Base-by-base conservation (phyloP, 2,329 filamentous ascomycete species). In the Plectosphaerella sp. region DNA sequence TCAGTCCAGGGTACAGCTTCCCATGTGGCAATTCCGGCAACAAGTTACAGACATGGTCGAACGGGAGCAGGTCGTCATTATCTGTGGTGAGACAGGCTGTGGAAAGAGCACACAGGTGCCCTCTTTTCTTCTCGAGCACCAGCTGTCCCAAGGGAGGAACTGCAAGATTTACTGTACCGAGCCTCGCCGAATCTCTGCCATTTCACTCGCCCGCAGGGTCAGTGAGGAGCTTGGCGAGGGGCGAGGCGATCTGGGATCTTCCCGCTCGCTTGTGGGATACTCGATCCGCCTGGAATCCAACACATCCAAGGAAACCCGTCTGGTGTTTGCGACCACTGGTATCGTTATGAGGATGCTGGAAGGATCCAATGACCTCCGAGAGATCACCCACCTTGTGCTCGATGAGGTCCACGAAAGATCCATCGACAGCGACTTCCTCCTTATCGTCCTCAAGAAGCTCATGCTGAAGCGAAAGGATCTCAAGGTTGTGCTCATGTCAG, bases 261-360 rank as follows among this genome's bases (percentile, higher is more conserved):
- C 76, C 42, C 80, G 88, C 50, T 97, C 94, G 3, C 77, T 99
- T 3, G 87, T 99, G 20, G 94, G 94, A 45, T 99, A 96, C 73
- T 91, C 94, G 2, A 97, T 99, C 60, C 84, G 94, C 16, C 75
- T 99, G 18, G 94, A 99, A 67, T 89, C 91, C 47, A 96, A 95
- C 61, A 88, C 88, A 1, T 87, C 86, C 15, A 81, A 84, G 28
- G 86, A 91, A 60, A 97, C 92, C 2, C 80, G 90, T 49, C 80
- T 99, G 24, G 84, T 97, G 6, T 99, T 91, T 69, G 94, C 94
- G 50, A 97, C 88, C 2, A 88, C 84, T 6, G 84, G 94, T 73
- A 96, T 99, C 53, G 91, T 99, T n/a, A 89, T 99, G 77, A 86
- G 94, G 25, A 97, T 99, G 93, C 78, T 99, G 14, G 94, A 99